Evolutionary conservation across 2,329 filamentous ascomycete genomes (phyloP).

Genomic region (Lecanicillium sp.): DNA sequence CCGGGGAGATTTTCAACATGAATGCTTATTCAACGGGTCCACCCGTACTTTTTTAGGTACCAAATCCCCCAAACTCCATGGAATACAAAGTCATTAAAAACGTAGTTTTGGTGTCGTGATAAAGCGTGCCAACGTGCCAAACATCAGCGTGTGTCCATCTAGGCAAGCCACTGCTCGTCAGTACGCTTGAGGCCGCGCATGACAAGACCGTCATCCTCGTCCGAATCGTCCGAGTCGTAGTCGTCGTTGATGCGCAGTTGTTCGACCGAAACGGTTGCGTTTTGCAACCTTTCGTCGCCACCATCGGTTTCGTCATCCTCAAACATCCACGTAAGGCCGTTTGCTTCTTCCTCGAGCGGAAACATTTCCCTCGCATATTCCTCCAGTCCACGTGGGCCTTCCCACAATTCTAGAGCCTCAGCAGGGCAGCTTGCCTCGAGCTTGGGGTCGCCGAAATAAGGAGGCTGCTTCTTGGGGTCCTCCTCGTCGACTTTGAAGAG

Average conservation of each 20-base stretch:
- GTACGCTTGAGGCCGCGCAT: constrained; percentile 50
- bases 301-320: constrained; percentile 39
- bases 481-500: constrained; percentile 45
- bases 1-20: neutral
- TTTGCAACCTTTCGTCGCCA: constrained; percentile 27
- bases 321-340: constrained; percentile 89
- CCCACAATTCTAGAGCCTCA: constrained; percentile 78
- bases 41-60: constrained; percentile 2
- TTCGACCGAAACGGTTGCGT: constrained; percentile 27
- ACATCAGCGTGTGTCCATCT: constrained; percentile 6
- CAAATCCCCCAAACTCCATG: constrained; percentile 4
- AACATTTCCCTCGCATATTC: constrained; percentile 95
- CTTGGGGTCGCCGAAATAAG: constrained; percentile 52
- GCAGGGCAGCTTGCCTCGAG: constrained; percentile 60
- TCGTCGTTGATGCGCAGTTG: constrained; percentile 33
- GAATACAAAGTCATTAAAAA: constrained; percentile 6
- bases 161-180: constrained; percentile 54
- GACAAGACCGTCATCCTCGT: constrained; percentile 50
- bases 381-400: constrained; percentile 81
- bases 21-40: neutral
- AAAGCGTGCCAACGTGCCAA: neutral
- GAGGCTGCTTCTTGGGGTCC: constrained; percentile 49
- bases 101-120: constrained; percentile 2
- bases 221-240: constrained; percentile 36
- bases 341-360: constrained; percentile 87